These are phyloP conservation scores for Aphanomyces astaci DNA, from an alignment of 352 stramenopile species.

Conservation along the genomic window DNA sequence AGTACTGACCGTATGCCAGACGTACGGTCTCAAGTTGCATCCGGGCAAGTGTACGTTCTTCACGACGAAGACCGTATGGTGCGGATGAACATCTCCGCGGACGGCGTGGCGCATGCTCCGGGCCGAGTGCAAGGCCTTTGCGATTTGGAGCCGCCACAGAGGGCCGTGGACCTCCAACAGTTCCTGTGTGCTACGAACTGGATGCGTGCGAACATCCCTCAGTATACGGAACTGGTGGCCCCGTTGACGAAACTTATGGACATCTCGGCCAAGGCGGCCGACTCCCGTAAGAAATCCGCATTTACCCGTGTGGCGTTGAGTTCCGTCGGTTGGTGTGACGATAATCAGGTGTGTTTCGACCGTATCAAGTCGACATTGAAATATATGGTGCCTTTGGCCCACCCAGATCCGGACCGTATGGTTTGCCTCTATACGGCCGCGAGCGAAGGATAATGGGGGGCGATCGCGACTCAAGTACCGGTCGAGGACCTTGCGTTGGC, in stretches of 20 bases:
- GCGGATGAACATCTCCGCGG: too few relatives aligned
- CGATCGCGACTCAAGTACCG: conserved; percentile 21
- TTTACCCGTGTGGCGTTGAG: conserved; percentile 14
- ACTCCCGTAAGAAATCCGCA: conserved; percentile 23
- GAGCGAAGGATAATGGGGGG: conserved; percentile 26
- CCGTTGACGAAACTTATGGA: conserved; percentile 24
- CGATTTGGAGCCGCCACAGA: conserved; percentile 20
- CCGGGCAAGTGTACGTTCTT: too few relatives aligned
- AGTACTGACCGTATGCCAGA: too few relatives aligned
- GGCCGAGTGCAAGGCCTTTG: conserved; percentile 29
- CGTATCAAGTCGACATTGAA: conserved; percentile 15
- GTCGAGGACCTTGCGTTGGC: not conserved
- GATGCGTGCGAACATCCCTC: conserved; percentile 33
- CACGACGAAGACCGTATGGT: too few relatives aligned
- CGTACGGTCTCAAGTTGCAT: too few relatives aligned
- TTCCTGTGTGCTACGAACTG: conserved; percentile 30
- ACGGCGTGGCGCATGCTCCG: too few relatives aligned
- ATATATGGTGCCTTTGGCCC: conserved; percentile 24
- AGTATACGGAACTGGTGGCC: conserved; percentile 23
- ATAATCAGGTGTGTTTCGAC: conserved; percentile 23
- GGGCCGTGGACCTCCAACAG: conserved; percentile 14
- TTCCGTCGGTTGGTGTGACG: conserved; percentile 6
- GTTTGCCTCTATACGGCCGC: conserved; percentile 30
- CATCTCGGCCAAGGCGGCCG: not conserved
- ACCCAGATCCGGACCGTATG: conserved; percentile 3